Evolutionary conservation across 2,329 filamentous ascomycete genomes (phyloP).

Genomic region (Botrytis pseudocinerea): DNA sequence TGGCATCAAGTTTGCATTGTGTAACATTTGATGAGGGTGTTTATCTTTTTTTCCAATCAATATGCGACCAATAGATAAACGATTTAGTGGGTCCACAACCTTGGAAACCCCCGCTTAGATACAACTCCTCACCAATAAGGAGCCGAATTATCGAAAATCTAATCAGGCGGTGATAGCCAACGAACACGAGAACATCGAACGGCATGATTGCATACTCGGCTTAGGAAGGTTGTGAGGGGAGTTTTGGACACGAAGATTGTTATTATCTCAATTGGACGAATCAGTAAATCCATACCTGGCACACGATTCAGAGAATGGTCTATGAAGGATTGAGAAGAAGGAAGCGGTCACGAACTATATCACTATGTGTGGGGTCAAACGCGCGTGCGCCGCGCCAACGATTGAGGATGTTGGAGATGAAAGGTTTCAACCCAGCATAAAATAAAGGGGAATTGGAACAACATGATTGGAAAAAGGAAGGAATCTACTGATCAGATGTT

Average conservation of each 20-base stretch:
- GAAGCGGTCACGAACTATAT: conserved; percentile 12
- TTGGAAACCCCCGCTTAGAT: conserved; percentile 12
- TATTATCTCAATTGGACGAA: not conserved
- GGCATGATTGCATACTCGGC: conserved; percentile 2
- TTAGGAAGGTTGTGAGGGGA: not conserved
- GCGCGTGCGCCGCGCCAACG: conserved; percentile 14
- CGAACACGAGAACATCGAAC: not conserved
- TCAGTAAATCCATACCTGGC: not conserved
- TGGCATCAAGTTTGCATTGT: not conserved
- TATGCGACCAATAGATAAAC: conserved; percentile 21
- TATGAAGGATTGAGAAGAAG: not conserved
- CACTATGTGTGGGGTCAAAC: conserved; percentile 16
- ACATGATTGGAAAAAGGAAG: not conserved
- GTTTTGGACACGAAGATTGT: not conserved
- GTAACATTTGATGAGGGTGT: conserved; percentile 9
- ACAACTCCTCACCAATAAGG: conserved; percentile 12
- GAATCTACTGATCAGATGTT: not conserved
- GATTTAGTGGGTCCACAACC: conserved; percentile 16
- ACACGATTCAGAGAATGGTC: not conserved
- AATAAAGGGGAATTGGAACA: not conserved
- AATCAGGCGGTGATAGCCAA: conserved; percentile 17
- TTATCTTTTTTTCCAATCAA: conserved; percentile 8
- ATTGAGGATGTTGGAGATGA: conserved; percentile 10
- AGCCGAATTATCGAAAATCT: not conserved
- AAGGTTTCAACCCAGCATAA: conserved; percentile 7